A percentile compares a stretch with the other conserved stretches of the same genome.
phyloP scores from a whole-genome alignment of 805 yeast species.

The Diddensiella transvaalensis region DNA sequence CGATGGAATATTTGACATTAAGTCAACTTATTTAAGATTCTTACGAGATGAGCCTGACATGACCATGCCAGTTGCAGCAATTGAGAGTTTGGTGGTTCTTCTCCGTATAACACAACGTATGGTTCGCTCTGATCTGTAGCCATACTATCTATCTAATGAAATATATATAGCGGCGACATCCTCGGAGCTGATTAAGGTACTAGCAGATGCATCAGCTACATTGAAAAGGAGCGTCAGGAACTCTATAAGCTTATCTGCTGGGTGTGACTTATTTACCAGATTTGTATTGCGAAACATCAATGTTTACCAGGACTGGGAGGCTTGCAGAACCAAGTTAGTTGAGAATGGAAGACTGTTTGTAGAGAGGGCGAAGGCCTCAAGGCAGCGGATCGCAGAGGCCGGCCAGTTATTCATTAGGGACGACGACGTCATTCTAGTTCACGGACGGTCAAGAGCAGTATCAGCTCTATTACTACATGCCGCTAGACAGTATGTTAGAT shows the following conservation, averaged over 20 bases:
- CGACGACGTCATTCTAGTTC: slow-evolving; percentile 84
- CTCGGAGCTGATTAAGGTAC: slow-evolving; percentile 80
- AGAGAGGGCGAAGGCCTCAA: slow-evolving; percentile 83
- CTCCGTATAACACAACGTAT: slow-evolving; percentile 68
- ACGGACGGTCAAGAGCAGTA: slow-evolving; percentile 90
- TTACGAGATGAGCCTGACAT: slow-evolving; percentile 89
- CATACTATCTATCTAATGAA: too few species aligned
- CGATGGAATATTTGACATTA: slow-evolving; percentile 65
- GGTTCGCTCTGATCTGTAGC: slow-evolving; percentile 14
- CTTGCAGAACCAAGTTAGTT: slow-evolving; percentile 80
- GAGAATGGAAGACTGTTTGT: slow-evolving; percentile 92
- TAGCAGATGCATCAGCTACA: slow-evolving; percentile 70
- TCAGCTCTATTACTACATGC: slow-evolving; percentile 72
- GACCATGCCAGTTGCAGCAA: slow-evolving; percentile 99
- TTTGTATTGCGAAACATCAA: slow-evolving; percentile 88
- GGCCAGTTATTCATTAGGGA: slow-evolving; percentile 90
- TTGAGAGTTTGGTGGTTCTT: slow-evolving; percentile 86
- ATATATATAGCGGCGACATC: slow-evolving; percentile 72
- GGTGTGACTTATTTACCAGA: slow-evolving; percentile 93
- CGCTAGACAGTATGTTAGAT: slow-evolving; percentile 70
- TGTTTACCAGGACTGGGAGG: slow-evolving; percentile 87
- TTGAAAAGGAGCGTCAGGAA: slow-evolving; percentile 79
- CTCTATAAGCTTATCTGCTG: slow-evolving; percentile 91
- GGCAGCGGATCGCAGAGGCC: slow-evolving; percentile 80
- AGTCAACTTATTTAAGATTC: slow-evolving; percentile 71